A percentile compares a stretch with the other conserved stretches of the same genome.
Evolutionary conservation across 768 basidiomycete species (phyloP).

Genomic region (Cystofilobasidium ferigula): DNA sequence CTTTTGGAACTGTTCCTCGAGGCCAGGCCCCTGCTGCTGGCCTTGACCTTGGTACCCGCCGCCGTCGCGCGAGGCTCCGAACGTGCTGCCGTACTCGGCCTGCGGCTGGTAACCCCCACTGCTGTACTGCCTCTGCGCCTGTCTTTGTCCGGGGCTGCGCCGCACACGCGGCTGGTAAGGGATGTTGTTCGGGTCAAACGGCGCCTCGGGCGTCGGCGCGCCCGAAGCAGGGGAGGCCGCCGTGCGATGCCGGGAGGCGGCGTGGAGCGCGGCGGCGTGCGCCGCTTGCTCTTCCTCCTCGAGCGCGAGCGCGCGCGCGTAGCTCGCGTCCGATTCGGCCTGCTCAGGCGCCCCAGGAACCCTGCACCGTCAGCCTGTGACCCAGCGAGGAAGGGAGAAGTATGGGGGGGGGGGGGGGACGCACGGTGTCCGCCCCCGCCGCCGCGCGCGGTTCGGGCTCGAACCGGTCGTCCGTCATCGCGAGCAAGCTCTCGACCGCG

Average conservation of each 20-base stretch:
- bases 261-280: slow-evolving; percentile 15
- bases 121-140: neutral
- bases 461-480: slow-evolving; percentile 76
- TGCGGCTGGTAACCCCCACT: neutral
- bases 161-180: slow-evolving; percentile 38
- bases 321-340: slow-evolving; percentile 64
- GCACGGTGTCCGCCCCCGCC: slow-evolving; percentile 32
- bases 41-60: neutral
- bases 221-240: slow-evolving; percentile 27
- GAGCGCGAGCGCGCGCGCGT: slow-evolving; percentile 59
- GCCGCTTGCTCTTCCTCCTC: slow-evolving; percentile 45
- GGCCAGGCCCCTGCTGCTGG: slow-evolving; percentile 6
- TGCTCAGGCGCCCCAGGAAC: no score
- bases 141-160: slow-evolving; percentile 22
- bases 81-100: neutral
- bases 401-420: slow-evolving; percentile 15
- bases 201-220: slow-evolving; percentile 21
- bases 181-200: slow-evolving; percentile 26
- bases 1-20: slow-evolving; percentile 25
- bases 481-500: slow-evolving; percentile 64
- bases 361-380: no score
- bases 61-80: neutral
- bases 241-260: slow-evolving; percentile 7
- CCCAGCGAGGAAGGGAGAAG: neutral
- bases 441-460: slow-evolving; percentile 31